Conservation (phyloP, 164 flowering plant genomes). For the Litsea cubeba region DNA sequence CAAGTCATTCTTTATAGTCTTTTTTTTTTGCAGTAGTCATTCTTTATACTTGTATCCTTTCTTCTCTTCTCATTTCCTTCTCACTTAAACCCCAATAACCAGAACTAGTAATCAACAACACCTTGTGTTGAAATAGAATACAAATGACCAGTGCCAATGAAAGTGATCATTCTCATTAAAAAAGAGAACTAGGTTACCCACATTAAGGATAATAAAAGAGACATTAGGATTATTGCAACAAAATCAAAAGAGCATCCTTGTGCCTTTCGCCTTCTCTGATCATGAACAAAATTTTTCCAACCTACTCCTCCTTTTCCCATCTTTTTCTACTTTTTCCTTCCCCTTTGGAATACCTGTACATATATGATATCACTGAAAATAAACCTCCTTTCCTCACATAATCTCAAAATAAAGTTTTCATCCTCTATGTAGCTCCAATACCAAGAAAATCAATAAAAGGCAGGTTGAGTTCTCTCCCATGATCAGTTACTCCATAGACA, state of each 20-base stretch:
- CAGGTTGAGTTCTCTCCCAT: slow-evolving; percentile 15
- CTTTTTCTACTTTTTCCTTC: not conserved
- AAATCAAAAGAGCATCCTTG: not conserved
- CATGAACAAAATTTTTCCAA: slow-evolving; percentile 1
- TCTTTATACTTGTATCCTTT: too few species aligned
- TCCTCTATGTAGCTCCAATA: slow-evolving; percentile 36
- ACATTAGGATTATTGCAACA: not conserved
- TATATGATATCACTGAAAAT: slow-evolving; percentile 1
- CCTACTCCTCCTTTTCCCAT: not conserved
- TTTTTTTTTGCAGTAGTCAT: too few species aligned
- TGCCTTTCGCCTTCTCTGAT: not conserved
- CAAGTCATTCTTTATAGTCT: too few species aligned
- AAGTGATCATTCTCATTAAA: not conserved
- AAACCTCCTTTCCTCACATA: not conserved
- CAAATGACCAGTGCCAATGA: not conserved
- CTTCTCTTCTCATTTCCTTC: too few species aligned
- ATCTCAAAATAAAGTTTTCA: not conserved
- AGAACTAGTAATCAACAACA: too few species aligned
- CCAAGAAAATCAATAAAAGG: slow-evolving; percentile 65
- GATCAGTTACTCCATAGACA: slow-evolving; percentile 20
- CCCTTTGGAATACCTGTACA: slow-evolving; percentile 14
- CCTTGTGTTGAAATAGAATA: not conserved
- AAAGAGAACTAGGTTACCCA: not conserved
- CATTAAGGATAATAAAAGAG: not conserved
- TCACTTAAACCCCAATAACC: too few species aligned